Percentiles rank a stretch among this genome's conserved stretches.
These are phyloP conservation scores for Alnus glutinosa DNA, from an alignment of 306 rosid species.

Conservation along the genomic window DNA sequence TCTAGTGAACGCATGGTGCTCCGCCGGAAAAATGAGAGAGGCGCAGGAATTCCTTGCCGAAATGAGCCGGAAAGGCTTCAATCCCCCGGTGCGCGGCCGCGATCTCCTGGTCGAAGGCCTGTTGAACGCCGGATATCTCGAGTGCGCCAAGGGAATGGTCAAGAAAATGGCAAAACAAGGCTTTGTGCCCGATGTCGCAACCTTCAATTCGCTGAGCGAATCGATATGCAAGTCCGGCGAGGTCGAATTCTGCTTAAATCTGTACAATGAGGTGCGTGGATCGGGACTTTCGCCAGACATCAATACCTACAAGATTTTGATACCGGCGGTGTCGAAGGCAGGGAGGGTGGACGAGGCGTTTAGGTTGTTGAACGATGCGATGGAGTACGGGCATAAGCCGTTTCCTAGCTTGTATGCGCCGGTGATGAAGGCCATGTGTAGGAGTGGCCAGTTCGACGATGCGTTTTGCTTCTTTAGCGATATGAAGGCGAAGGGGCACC, in stretches of 20 bases:
- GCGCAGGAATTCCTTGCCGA: conserved; percentile 69
- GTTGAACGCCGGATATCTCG: conserved; percentile 67
- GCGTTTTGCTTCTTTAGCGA: conserved; percentile 86
- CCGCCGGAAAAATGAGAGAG: conserved; percentile 72
- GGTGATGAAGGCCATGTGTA: conserved; percentile 72
- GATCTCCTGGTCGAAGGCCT: conserved; percentile 87
- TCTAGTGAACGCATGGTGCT: conserved; percentile 90
- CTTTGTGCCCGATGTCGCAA: conserved; percentile 59
- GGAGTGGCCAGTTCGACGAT: conserved; percentile 83
- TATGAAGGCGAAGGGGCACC: conserved; percentile 89
- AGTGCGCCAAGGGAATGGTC: conserved; percentile 76
- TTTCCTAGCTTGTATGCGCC: conserved; percentile 84
- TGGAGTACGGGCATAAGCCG: conserved; percentile 71
- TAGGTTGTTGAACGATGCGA: conserved; percentile 56
- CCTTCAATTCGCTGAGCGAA: conserved; percentile 64
- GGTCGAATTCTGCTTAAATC: conserved; percentile 57
- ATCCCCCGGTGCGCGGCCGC: conserved; percentile 83
- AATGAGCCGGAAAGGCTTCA: conserved; percentile 80
- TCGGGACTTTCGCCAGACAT: conserved; percentile 74
- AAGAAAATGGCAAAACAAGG: conserved; percentile 72
- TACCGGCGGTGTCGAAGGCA: conserved; percentile 62
- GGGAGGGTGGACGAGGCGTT: conserved; percentile 74
- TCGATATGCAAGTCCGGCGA: conserved; percentile 58
- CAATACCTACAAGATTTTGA: conserved; percentile 70
- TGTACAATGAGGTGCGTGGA: conserved; percentile 52